A percentile compares a stretch with the other conserved stretches of the same genome.
phyloP scores from a whole-genome alignment of 2,329 filamentous ascomycete genomes.

The Pyricularia grisea region DNA sequence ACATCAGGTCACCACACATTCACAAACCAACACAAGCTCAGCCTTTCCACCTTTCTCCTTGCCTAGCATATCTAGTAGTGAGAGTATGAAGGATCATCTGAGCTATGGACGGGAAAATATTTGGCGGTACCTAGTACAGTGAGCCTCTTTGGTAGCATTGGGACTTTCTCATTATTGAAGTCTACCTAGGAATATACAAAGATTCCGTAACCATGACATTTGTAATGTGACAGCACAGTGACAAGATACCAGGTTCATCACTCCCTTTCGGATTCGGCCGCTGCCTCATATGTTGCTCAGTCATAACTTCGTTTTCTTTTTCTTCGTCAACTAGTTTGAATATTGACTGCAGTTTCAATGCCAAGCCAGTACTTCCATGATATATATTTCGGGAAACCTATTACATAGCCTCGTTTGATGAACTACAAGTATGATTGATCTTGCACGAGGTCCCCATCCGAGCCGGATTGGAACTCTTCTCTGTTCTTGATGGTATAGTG shows the following conservation, averaged over 20 bases:
- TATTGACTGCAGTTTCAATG: too few species aligned
- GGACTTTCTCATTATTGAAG: background rate
- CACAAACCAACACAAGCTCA: background rate
- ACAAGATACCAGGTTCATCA: background rate
- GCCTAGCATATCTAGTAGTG: background rate
- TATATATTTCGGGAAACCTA: too few species aligned
- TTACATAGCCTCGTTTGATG: too few species aligned
- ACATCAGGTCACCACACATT: background rate
- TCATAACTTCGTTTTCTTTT: too few species aligned
- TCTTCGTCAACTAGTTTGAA: too few species aligned
- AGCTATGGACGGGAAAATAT: background rate
- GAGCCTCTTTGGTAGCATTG: background rate
- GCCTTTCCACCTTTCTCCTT: background rate
- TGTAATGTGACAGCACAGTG: background rate
- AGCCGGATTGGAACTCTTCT: too few species aligned
- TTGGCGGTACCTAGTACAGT: background rate
- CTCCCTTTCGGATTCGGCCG: too few species aligned
- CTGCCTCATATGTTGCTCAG: too few species aligned
- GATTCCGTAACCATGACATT: background rate
- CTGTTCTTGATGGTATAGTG: too few species aligned
- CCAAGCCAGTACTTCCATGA: too few species aligned
- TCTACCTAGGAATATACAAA: background rate
- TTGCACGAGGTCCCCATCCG: too few species aligned
- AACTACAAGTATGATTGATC: too few species aligned
- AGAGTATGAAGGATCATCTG: background rate